A percentile compares a stretch with the other conserved stretches of the same genome.
Conservation (phyloP, 345 rosid genomes). For the Pistacia vera region DNA sequence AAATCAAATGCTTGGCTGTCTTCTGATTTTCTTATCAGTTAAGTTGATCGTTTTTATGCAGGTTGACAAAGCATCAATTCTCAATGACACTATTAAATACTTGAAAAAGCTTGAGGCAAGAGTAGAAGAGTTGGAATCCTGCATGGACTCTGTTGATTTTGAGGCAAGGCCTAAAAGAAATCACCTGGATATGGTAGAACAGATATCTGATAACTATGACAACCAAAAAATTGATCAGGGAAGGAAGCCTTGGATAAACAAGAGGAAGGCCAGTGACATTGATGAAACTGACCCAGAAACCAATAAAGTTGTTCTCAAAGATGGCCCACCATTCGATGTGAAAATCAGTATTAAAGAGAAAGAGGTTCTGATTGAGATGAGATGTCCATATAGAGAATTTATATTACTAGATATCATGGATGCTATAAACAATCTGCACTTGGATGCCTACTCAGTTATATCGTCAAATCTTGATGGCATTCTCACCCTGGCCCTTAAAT, state of each 20-base stretch:
- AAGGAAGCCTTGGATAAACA: slow-evolving; percentile 49
- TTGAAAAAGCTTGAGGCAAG: slow-evolving; percentile 68
- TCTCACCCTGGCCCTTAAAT: slow-evolving; percentile 57
- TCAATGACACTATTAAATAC: slow-evolving; percentile 64
- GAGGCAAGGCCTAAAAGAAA: slow-evolving; percentile 49
- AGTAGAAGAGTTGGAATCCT: slow-evolving; percentile 81
- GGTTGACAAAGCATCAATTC: slow-evolving; percentile 65
- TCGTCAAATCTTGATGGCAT: slow-evolving; percentile 66
- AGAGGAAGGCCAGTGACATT: slow-evolving; percentile 63
- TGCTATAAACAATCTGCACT: slow-evolving; percentile 65
- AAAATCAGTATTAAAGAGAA: slow-evolving; percentile 46
- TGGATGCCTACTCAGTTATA: slow-evolving; percentile 68
- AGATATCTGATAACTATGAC: slow-evolving; percentile 67
- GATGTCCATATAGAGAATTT: slow-evolving; percentile 66
- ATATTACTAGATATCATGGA: slow-evolving; percentile 81
- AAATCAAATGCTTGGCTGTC: not conserved
- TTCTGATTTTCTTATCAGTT: not conserved
- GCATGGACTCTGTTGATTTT: slow-evolving; percentile 57
- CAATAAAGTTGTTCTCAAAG: slow-evolving; percentile 20
- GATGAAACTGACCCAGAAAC: slow-evolving; percentile 45
- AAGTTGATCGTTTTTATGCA: slow-evolving; percentile 28
- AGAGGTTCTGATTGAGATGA: slow-evolving; percentile 69
- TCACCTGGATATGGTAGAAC: slow-evolving; percentile 49
- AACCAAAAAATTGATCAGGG: slow-evolving; percentile 30
- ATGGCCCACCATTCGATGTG: slow-evolving; percentile 33